Conservation (phyloP, 768 basidiomycete genomes). For the Podaxis sp. region DNA sequence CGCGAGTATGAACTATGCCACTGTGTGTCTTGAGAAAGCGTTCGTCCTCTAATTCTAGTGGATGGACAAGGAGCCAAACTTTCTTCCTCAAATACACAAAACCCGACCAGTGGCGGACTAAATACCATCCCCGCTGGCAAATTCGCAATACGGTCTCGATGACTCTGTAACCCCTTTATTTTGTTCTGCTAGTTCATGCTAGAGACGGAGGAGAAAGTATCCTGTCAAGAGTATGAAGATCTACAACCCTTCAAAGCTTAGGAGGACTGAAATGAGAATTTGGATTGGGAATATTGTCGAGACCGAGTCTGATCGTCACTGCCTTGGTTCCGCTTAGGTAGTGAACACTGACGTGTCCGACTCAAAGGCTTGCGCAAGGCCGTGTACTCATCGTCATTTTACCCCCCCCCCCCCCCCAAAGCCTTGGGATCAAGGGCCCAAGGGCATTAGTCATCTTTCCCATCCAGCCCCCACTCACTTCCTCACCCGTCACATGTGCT, state of each 20-base stretch:
- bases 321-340: background rate
- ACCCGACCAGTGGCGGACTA: conserved; percentile 1
- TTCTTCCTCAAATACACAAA: background rate
- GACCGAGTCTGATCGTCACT: background rate
- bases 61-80: background rate
- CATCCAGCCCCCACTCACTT: too few species aligned
- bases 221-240: background rate
- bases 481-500: background rate
- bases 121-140: conserved; percentile 5
- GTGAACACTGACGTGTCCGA: background rate
- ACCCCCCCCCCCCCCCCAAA: background rate
- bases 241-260: background rate
- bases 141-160: conserved; percentile 5
- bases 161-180: background rate
- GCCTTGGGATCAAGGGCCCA: background rate
- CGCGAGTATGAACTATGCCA: too few species aligned
- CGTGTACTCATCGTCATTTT: background rate
- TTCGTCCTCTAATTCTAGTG: background rate
- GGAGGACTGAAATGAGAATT: background rate
- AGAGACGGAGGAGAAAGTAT: background rate
- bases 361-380: background rate
- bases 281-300: background rate
- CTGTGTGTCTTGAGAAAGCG: too few species aligned
- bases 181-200: background rate
- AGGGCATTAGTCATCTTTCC: background rate